phyloP scores from a whole-genome alignment of 1,284 basidiomycete species.

The Cutaneotrichosporon sp. region DNA sequence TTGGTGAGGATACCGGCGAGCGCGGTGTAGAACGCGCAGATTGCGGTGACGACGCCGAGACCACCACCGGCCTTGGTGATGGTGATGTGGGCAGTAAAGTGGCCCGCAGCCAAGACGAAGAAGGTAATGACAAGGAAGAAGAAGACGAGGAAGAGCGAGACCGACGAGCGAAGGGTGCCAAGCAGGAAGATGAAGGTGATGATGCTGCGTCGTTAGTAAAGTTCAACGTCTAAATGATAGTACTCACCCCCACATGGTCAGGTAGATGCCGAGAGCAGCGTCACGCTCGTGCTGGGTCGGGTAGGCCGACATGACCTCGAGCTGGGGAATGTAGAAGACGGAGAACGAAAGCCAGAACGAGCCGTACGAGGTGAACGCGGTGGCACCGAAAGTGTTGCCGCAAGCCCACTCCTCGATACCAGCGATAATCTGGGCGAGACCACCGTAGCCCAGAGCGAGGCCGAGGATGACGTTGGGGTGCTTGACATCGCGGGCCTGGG shows the following conservation, averaged over 20 bases:
- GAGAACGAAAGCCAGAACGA: slow-evolving; percentile 60
- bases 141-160: slow-evolving; percentile 58
- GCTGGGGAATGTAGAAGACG: slow-evolving; percentile 48
- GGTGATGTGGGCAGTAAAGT: slow-evolving; percentile 36
- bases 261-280: slow-evolving; percentile 54
- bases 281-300: slow-evolving; percentile 54
- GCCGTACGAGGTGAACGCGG: slow-evolving; percentile 78
- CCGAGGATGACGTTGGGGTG: slow-evolving; percentile 74
- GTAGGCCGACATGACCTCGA: slow-evolving; percentile 57
- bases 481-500: slow-evolving; percentile 49
- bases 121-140: slow-evolving; percentile 65
- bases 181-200: slow-evolving; percentile 68
- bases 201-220: slow-evolving; percentile 16
- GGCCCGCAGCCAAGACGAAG: slow-evolving; percentile 52
- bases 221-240: background rate
- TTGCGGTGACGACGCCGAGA: slow-evolving; percentile 59
- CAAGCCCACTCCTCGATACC: slow-evolving; percentile 67
- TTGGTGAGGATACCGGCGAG: slow-evolving; percentile 55
- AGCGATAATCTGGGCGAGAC: slow-evolving; percentile 66
- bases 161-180: slow-evolving; percentile 24
- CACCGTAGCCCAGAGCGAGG: slow-evolving; percentile 78
- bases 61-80: slow-evolving; percentile 67
- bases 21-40: slow-evolving; percentile 52
- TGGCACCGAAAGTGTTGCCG: slow-evolving; percentile 62
- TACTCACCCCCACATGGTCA: slow-evolving; percentile 48